Percentiles rank a stretch among this genome's conserved stretches.
Evolutionary conservation across 192 early-diverging fungal species (phyloP).

Genomic region (Entomortierella chlamydospora): DNA sequence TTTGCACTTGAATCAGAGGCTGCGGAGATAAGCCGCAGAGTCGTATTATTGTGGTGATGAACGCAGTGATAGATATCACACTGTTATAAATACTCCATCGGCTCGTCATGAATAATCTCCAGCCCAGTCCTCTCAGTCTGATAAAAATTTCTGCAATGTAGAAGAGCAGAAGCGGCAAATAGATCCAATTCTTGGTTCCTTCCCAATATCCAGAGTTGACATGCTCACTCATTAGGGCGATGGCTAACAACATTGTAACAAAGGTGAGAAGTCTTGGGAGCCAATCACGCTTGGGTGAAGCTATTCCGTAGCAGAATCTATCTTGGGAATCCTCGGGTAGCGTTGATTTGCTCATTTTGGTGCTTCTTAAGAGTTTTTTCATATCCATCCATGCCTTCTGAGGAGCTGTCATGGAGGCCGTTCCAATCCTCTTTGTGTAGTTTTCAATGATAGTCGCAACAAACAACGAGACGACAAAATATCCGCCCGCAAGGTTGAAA

Average conservation of each 20-base stretch:
- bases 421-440: constrained; percentile 65
- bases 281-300: constrained; percentile 58
- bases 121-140: constrained; percentile 63
- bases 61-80: constrained; percentile 65
- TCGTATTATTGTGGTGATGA: constrained; percentile 29
- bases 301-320: constrained; percentile 57
- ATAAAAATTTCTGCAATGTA: constrained; percentile 62
- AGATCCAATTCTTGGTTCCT: constrained; percentile 53
- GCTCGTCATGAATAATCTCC: constrained; percentile 58
- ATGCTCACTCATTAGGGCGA: constrained; percentile 56
- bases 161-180: constrained; percentile 53
- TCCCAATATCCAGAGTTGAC: constrained; percentile 27
- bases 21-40: constrained; percentile 16
- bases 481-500: constrained; percentile 67
- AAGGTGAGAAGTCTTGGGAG: constrained; percentile 58
- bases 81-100: constrained; percentile 76
- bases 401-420: constrained; percentile 66
- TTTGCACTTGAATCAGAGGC: constrained; percentile 61
- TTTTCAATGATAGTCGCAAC: constrained; percentile 70
- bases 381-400: constrained; percentile 71
- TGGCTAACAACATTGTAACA: constrained; percentile 59
- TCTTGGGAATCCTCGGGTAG: constrained; percentile 11
- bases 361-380: constrained; percentile 64
- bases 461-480: constrained; percentile 69
- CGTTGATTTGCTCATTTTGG: constrained; percentile 57